Percentiles rank a stretch among this genome's conserved stretches.
These are phyloP conservation scores for Jaltomata sinuosa DNA, from an alignment of 257 asterid species.

Conservation along the genomic window DNA sequence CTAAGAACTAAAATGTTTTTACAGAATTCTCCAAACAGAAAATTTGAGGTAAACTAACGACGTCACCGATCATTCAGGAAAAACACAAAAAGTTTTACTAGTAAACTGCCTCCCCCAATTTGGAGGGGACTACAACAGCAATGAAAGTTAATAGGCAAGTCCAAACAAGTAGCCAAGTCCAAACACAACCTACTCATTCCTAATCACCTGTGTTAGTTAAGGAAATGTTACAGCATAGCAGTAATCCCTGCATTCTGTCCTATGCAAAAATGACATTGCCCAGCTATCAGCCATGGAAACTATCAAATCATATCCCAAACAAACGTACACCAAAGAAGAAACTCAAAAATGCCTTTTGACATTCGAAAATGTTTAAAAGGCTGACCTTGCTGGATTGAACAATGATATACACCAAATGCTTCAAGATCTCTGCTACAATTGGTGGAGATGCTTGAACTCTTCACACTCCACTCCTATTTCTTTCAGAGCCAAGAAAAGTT, in stretches of 20 bases:
- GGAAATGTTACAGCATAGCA: slow-evolving; percentile 9
- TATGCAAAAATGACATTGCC: background rate
- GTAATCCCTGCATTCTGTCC: slow-evolving; percentile 9
- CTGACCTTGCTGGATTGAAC: slow-evolving; percentile 14
- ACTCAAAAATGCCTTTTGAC: background rate
- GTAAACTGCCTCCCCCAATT: background rate
- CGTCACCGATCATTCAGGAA: background rate
- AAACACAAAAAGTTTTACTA: background rate
- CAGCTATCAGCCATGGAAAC: background rate
- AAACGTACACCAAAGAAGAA: background rate
- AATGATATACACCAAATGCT: slow-evolving; percentile 12
- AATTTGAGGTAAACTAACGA: background rate
- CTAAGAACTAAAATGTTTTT: background rate
- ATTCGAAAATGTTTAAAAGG: background rate
- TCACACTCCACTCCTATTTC: slow-evolving; percentile 72
- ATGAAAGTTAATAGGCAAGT: background rate
- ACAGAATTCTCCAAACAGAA: slow-evolving; percentile 1
- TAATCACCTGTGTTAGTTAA: slow-evolving; percentile 9
- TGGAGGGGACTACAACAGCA: background rate
- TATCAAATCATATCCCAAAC: background rate
- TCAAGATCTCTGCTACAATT: slow-evolving; percentile 20
- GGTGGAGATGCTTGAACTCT: slow-evolving; percentile 49
- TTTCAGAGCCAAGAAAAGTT: slow-evolving; percentile 46
- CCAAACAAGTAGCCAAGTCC: slow-evolving; percentile 6
- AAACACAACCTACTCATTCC: slow-evolving; percentile 9